Percentiles rank a stretch among this genome's conserved stretches.
phyloP scores from a whole-genome alignment of 1,139 yeast genomes.

The Lodderomyces margitis region DNA sequence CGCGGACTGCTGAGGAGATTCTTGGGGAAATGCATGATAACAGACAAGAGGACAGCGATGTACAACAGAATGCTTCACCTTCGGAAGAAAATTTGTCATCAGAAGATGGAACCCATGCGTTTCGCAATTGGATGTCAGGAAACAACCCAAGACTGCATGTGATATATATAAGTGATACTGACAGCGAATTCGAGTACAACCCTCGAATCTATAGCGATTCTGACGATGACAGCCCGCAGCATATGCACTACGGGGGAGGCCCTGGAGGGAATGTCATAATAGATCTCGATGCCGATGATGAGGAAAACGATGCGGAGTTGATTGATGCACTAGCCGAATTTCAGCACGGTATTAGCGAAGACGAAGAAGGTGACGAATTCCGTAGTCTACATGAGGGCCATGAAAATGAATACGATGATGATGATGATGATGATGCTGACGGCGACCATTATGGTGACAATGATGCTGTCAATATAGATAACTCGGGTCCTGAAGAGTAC shows the following conservation, averaged over 20 bases:
- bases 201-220: conserved; percentile 3
- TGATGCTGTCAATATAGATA: conserved; percentile 1
- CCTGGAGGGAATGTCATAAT: neutral
- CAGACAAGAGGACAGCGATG: conserved; percentile 4
- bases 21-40: conserved; percentile 3
- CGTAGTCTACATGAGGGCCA: conserved; percentile 3
- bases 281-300: conserved; percentile 10
- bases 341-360: neutral
- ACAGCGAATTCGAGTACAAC: neutral
- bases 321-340: conserved; percentile 6
- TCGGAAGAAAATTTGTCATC: conserved; percentile 12
- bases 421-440: conserved; percentile 4
- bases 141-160: conserved; percentile 2
- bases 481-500: neutral
- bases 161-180: conserved; percentile 2
- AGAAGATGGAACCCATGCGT: conserved; percentile 5
- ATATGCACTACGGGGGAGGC: neutral
- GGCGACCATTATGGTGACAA: neutral
- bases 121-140: neutral
- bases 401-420: neutral
- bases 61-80: conserved; percentile 9
- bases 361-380: conserved; percentile 1
- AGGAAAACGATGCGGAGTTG: conserved; percentile 6
- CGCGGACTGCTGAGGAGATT: conserved; percentile 16
- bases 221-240: conserved; percentile 5